A percentile compares a stretch with the other conserved stretches of the same genome.
These are phyloP conservation scores for Echium plantagineum DNA, from an alignment of 257 asterid genomes.

Conservation along the genomic window DNA sequence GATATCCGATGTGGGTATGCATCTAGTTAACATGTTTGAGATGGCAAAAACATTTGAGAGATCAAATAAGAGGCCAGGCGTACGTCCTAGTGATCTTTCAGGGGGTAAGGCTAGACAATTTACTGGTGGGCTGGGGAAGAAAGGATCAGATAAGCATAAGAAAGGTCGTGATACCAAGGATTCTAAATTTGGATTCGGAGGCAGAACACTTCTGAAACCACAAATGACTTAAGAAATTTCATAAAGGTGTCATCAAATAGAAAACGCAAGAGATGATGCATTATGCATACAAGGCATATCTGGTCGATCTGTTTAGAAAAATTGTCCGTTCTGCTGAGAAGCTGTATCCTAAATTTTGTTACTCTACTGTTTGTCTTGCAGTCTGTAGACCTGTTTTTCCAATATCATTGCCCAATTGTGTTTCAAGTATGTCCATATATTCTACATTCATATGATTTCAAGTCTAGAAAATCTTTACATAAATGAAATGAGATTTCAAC, in stretches of 20 bases:
- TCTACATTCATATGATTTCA: neutral
- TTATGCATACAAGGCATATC: slow-evolving; percentile 2
- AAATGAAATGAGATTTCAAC: no score
- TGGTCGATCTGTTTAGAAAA: neutral
- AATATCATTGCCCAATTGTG: no score
- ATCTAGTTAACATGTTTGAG: no score
- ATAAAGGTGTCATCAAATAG: slow-evolving; percentile 26
- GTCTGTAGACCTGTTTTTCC: no score
- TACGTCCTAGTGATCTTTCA: slow-evolving; percentile 54
- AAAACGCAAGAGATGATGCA: slow-evolving; percentile 41
- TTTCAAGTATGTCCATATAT: neutral
- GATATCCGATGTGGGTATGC: no score
- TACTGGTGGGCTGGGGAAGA: slow-evolving; percentile 28
- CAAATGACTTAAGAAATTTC: slow-evolving; percentile 21
- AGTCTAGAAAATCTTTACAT: neutral
- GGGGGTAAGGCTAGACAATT: no score
- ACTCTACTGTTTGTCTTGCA: no score
- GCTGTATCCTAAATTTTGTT: no score
- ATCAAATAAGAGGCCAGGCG: slow-evolving; percentile 55
- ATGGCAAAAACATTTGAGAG: slow-evolving; percentile 48
- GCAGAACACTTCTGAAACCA: slow-evolving; percentile 54
- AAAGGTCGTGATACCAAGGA: slow-evolving; percentile 36
- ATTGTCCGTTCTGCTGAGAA: no score
- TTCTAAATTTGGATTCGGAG: no score
- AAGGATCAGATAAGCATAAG: slow-evolving; percentile 37